Base-by-base conservation (phyloP, 2,329 filamentous ascomycete genomes). In the Fusarium miscanthi region DNA sequence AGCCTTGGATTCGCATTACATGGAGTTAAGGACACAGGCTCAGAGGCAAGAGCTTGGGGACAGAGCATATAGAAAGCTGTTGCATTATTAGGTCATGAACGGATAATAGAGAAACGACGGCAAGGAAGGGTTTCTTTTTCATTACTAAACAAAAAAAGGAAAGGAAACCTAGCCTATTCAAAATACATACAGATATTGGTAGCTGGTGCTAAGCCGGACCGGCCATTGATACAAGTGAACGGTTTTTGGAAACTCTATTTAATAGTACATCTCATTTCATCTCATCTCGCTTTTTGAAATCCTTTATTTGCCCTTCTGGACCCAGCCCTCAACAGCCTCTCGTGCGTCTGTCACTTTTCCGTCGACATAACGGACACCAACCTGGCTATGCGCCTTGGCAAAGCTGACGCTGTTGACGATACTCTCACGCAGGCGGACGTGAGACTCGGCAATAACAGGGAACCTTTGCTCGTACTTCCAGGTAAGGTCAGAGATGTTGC, bases 381-480 rank as follows among this genome's bases (percentile, higher is more conserved):
- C 88, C 76, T 91, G 86, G 52, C 89, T 90, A 83, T 97, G 93
- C 62, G 92, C 89, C 82, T 90, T 90, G 59, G 93, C 93, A 70
- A 94, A 93, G 81, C 89, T 86, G 85, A 91, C 90, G 64, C 92
- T 91, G 80, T 91, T 87, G 80, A 89, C 85, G 69, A 95, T 86
- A 49, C 90, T 87, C 78, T 93, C 90, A 69, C 92, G 90, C 58
- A 93, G 85, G 78, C 88, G 85, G 69, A 95, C 77, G 84, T 99
- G 96, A 63, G 93, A 89, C 76, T 97, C 91, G 23, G 94, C 92
- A 60, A 99, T 81, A 23, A 88, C 92, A 8, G 96, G 96, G 80
- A 95, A 93, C 78, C 88, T 90, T 87, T 97, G 89, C 90, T 99
- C 96, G 82, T 96, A 99, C 80, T 90, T 91, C 96, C 96, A 99